Conservation (phyloP, 805 yeast species). For the Starmerella apis region DNA sequence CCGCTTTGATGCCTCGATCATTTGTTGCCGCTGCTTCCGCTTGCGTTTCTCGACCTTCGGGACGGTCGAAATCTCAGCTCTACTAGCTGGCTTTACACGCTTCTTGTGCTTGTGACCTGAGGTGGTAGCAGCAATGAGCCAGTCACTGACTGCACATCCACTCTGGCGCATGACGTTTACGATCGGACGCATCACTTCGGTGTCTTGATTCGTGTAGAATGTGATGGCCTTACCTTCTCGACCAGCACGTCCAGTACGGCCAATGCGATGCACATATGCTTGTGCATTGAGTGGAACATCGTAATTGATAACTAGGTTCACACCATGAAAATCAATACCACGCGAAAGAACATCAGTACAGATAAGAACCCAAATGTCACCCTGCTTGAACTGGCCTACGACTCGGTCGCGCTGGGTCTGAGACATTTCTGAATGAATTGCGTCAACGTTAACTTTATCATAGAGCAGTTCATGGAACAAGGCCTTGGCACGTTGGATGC, state of each 20-base stretch:
- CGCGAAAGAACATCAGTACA: constrained; percentile 94
- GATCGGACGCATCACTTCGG: constrained; percentile 62
- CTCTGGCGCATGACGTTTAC: constrained; percentile 93
- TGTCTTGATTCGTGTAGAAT: constrained; percentile 84
- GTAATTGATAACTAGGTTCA: constrained; percentile 85
- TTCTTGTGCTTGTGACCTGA: constrained; percentile 6
- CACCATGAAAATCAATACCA: constrained; percentile 96
- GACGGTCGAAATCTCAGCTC: constrained; percentile 76
- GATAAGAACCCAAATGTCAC: constrained; percentile 90
- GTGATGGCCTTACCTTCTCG: constrained; percentile 79
- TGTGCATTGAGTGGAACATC: constrained; percentile 93
- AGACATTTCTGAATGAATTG: constrained; percentile 89
- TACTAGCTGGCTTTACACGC: constrained; percentile 34
- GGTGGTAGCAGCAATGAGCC: constrained; percentile 53
- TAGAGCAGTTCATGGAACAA: constrained; percentile 84
- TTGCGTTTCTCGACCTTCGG: constrained; percentile 36
- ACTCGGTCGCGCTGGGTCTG: constrained; percentile 76
- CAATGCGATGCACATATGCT: constrained; percentile 93
- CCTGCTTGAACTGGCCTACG: constrained; percentile 73
- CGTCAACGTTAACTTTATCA: constrained; percentile 88
- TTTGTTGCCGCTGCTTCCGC: constrained; percentile 51
- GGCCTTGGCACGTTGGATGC: constrained; percentile 89
- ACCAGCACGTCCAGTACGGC: constrained; percentile 97
- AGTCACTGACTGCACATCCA: constrained; percentile 54
- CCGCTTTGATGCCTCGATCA: constrained; percentile 39